A percentile compares a stretch with the other conserved stretches of the same genome.
Evolutionary conservation across 345 rosid species (phyloP).

Genomic region (Nasturtium officinale): DNA sequence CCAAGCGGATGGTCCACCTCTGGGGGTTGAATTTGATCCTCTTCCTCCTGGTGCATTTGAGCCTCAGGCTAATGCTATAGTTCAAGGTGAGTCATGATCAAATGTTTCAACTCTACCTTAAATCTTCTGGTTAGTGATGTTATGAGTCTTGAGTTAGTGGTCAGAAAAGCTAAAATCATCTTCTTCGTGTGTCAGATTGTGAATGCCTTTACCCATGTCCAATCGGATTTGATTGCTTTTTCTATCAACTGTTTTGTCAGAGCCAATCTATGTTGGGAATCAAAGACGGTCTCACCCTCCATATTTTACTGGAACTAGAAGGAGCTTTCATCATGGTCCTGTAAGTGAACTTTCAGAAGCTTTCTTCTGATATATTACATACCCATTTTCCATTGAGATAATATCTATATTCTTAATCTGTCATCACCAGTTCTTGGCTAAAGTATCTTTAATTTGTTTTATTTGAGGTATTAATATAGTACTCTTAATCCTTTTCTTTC

Average conservation of each 20-base stretch:
- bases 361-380: constrained; percentile 11
- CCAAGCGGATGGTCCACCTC: constrained; percentile 79
- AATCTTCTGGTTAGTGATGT: constrained; percentile 5
- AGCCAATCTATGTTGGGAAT: constrained; percentile 58
- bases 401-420: not conserved
- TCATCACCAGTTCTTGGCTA: constrained; percentile 9
- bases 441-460: not conserved
- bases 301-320: constrained; percentile 51
- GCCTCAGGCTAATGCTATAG: constrained; percentile 52
- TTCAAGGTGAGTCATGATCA: constrained; percentile 54
- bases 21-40: constrained; percentile 71
- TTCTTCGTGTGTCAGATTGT: constrained; percentile 37
- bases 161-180: constrained; percentile 26
- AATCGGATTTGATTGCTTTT: constrained; percentile 31
- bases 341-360: constrained; percentile 56
- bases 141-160: constrained; percentile 16
- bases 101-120: constrained; percentile 5
- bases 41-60: constrained; percentile 93
- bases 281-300: constrained; percentile 52
- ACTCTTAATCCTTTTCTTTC: constrained; percentile 23
- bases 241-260: constrained; percentile 48
- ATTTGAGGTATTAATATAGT: not conserved
- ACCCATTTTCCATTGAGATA: constrained; percentile 4
- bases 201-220: constrained; percentile 39
- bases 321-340: constrained; percentile 47